These are phyloP conservation scores for Ceratocystis ficicola DNA, from an alignment of 2,329 filamentous ascomycete genomes.

Conservation along the genomic window DNA sequence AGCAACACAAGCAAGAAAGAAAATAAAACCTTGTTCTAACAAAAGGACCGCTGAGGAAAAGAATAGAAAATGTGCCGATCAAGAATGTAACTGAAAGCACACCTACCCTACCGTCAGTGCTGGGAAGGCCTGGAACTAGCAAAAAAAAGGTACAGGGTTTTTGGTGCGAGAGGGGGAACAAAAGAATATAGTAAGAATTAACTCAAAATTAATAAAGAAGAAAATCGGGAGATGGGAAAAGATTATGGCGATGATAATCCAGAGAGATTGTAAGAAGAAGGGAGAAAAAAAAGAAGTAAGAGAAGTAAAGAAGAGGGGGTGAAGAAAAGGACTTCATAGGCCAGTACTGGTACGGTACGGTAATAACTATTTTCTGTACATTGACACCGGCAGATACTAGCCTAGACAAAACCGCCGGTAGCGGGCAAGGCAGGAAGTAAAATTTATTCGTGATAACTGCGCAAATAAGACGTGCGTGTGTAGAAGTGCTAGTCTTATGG, in stretches of 20 bases:
- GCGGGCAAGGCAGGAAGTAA: too few species aligned
- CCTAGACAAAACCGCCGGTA: neutral
- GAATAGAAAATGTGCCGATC: slow-evolving; percentile 1
- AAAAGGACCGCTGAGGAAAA: slow-evolving; percentile 3
- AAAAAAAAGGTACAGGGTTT: neutral
- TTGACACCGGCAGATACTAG: neutral
- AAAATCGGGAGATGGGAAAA: neutral
- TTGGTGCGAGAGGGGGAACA: neutral
- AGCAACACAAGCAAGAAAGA: neutral
- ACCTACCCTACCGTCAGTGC: too few species aligned
- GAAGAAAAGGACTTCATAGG: neutral
- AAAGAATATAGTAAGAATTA: neutral
- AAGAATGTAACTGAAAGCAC: neutral
- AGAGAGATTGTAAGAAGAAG: slow-evolving; percentile 12
- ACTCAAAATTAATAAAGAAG: slow-evolving; percentile 21
- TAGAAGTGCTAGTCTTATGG: too few species aligned
- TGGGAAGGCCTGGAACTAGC: neutral
- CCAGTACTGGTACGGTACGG: neutral
- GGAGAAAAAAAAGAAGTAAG: slow-evolving; percentile 13
- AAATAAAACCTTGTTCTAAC: slow-evolving; percentile 7
- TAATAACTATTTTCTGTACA: neutral
- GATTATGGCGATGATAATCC: slow-evolving; percentile 10
- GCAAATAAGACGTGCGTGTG: too few species aligned
- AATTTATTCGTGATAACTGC: too few species aligned
- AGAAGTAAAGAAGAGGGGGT: slow-evolving; percentile 13